These are phyloP conservation scores for Meripilus lineatus DNA, from an alignment of 1,284 basidiomycete genomes.

Conservation along the genomic window DNA sequence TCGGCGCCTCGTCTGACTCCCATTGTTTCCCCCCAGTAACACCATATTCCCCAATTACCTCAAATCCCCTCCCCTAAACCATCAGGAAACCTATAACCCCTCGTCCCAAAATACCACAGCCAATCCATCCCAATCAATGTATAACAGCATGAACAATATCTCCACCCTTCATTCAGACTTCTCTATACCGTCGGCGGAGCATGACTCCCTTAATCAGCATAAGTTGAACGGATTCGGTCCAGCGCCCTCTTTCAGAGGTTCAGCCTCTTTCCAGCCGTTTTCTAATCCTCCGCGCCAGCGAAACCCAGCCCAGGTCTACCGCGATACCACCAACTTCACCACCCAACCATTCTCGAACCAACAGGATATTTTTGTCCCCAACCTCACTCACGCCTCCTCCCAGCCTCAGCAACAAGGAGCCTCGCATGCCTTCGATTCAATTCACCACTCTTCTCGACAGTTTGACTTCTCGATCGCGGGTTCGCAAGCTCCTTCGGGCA, in stretches of 20 bases:
- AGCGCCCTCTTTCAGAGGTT: slow-evolving; percentile 17
- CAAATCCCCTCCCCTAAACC: slow-evolving; percentile 31
- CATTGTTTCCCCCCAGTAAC: slow-evolving; percentile 38
- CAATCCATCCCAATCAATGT: slow-evolving; percentile 40
- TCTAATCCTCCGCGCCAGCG: slow-evolving; percentile 24
- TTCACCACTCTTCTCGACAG: slow-evolving; percentile 20
- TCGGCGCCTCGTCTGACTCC: slow-evolving; percentile 33
- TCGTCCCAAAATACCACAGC: slow-evolving; percentile 22
- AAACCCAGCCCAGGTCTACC: slow-evolving; percentile 24
- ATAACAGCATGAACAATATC: slow-evolving; percentile 40
- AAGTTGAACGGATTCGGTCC: slow-evolving; percentile 38
- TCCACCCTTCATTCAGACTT: slow-evolving; percentile 35
- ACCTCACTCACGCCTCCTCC: slow-evolving; percentile 15
- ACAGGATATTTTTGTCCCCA: slow-evolving; percentile 26
- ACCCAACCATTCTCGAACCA: slow-evolving; percentile 19
- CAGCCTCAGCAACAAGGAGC: slow-evolving; percentile 16
- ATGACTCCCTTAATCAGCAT: slow-evolving; percentile 34
- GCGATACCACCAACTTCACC: slow-evolving; percentile 28
- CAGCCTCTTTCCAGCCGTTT: slow-evolving; percentile 31
- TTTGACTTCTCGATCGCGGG: slow-evolving; percentile 24
- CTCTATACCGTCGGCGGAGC: slow-evolving; percentile 28
- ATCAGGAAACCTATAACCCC: slow-evolving; percentile 27
- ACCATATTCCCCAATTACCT: slow-evolving; percentile 27
- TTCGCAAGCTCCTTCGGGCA: slow-evolving; percentile 17
- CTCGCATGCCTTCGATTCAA: slow-evolving; percentile 22